A percentile compares a stretch with the other conserved stretches of the same genome.
Conservation (phyloP, 2,329 filamentous ascomycete genomes). For the Fusarium keratoplasticum region DNA sequence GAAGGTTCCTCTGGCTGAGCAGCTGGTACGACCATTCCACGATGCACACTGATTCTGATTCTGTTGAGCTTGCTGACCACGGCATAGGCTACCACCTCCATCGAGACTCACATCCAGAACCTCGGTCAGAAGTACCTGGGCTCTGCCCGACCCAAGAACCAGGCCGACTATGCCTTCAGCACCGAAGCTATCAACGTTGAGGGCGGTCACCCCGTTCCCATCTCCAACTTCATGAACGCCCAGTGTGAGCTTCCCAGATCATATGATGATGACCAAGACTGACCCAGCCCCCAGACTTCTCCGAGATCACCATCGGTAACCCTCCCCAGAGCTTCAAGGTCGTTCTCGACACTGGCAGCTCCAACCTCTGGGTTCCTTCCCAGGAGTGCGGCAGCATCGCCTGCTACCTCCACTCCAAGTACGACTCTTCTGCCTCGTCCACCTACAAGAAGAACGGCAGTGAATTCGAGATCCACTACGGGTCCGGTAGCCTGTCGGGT, state of each 20-base stretch:
- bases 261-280: conserved; percentile 5
- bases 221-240: conserved; percentile 98
- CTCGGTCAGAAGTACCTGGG: conserved; percentile 98
- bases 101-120: conserved; percentile 83
- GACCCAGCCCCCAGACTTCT: conserved; percentile 77
- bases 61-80: conserved; percentile 23
- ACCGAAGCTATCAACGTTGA: conserved; percentile 75
- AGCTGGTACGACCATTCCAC: conserved; percentile 75
- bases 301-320: conserved; percentile 91
- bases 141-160: conserved; percentile 69
- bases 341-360: conserved; percentile 97
- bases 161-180: conserved; percentile 83
- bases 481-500: conserved; percentile 92
- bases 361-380: conserved; percentile 98
- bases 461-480: conserved; percentile 92
- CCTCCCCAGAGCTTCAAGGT: conserved; percentile 98
- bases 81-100: conserved; percentile 77
- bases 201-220: conserved; percentile 81
- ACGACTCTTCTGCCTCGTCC: conserved; percentile 89
- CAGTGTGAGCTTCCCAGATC: conserved; percentile 77
- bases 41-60: neutral
- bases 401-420: conserved; percentile 97
- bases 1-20: conserved; percentile 92
- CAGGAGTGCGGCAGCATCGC: conserved; percentile 92
- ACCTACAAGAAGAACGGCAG: conserved; percentile 95